Conservation (phyloP, 1,284 basidiomycete species). For the Tremellales sp. region DNA sequence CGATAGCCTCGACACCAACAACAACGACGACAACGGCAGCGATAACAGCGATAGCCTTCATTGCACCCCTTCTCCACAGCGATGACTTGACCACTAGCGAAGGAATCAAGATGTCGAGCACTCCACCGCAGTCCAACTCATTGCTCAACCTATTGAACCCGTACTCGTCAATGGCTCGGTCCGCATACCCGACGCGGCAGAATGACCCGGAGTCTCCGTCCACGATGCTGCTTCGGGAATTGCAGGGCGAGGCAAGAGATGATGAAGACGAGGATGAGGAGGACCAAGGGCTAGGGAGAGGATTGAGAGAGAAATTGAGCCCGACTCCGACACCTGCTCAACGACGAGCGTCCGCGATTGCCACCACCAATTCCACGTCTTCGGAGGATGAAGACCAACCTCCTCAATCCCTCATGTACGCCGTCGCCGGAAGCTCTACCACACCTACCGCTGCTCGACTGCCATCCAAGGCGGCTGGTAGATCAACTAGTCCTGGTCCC, state of each 20-base stretch:
- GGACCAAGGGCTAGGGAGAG: neutral
- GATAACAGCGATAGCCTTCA: neutral
- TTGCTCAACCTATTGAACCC: constrained; percentile 79
- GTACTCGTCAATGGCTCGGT: constrained; percentile 64
- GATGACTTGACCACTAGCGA: neutral
- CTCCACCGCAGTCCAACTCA: constrained; percentile 18
- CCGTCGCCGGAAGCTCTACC: too few species aligned
- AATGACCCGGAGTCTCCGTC: constrained; percentile 37
- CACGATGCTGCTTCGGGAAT: constrained; percentile 37
- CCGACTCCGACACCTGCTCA: constrained; percentile 18
- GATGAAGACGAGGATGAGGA: constrained; percentile 2
- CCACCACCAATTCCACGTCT: constrained; percentile 8
- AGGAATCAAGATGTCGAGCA: neutral
- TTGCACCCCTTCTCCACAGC: constrained; percentile 2
- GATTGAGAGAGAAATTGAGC: neutral
- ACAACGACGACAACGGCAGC: neutral
- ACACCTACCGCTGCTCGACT: constrained; percentile 8
- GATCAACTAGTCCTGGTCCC: constrained; percentile 12
- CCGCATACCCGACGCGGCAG: constrained; percentile 53
- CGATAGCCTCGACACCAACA: neutral
- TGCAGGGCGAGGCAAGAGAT: constrained; percentile 23
- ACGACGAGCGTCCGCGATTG: neutral
- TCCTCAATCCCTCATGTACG: constrained; percentile 29
- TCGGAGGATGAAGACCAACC: constrained; percentile 30
- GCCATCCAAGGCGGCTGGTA: constrained; percentile 6